These are phyloP conservation scores for Dissoconium aciculare DNA, from an alignment of 2,329 filamentous ascomycete genomes.

Conservation along the genomic window DNA sequence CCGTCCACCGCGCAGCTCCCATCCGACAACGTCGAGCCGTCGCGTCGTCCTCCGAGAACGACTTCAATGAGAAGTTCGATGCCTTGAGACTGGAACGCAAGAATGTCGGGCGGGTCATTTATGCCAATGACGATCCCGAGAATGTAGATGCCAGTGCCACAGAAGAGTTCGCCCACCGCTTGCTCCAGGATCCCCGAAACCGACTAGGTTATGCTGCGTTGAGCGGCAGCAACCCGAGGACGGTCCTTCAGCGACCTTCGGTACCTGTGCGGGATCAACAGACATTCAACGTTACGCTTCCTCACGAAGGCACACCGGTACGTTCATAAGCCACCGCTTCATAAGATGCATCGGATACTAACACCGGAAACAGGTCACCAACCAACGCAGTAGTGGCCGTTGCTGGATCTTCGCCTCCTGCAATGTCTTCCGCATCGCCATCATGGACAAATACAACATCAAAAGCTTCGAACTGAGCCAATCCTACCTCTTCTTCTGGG, in stretches of 20 bases:
- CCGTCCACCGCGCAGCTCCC: conserved; percentile 6
- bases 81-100: conserved; percentile 17
- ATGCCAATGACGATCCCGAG: conserved; percentile 13
- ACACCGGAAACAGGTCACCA: conserved; percentile 55
- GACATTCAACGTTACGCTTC: conserved; percentile 69
- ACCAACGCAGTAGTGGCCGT: conserved; percentile 65
- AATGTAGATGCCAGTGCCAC: conserved; percentile 19
- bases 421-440: conserved; percentile 79
- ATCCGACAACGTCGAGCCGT: conserved; percentile 9
- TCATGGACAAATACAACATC: conserved; percentile 71
- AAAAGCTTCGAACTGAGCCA: conserved; percentile 74
- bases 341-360: too few species aligned
- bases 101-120: conserved; percentile 7
- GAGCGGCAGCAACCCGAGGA: conserved; percentile 49
- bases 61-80: conserved; percentile 24
- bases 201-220: conserved; percentile 65
- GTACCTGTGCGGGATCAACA: conserved; percentile 56
- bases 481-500: conserved; percentile 81
- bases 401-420: conserved; percentile 89
- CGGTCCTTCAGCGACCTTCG: conserved; percentile 49
- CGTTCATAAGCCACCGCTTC: neutral
- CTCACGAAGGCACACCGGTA: conserved; percentile 57
- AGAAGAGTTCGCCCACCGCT: conserved; percentile 19
- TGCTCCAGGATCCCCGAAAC: conserved; percentile 31
- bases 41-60: too few species aligned